These are phyloP conservation scores for Candida coquimbonensis DNA, from an alignment of 805 yeast genomes.

Conservation along the genomic window DNA sequence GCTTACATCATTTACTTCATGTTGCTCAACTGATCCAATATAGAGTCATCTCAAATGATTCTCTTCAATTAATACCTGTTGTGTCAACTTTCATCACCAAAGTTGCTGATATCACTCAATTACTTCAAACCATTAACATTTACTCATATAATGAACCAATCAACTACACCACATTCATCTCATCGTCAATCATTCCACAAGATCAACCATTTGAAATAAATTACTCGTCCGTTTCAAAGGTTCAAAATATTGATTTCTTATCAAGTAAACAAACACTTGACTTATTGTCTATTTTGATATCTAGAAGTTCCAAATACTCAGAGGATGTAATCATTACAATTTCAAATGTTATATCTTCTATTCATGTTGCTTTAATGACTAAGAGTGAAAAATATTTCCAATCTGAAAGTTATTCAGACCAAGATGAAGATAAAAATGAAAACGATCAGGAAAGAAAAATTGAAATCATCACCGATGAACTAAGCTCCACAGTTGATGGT, in stretches of 20 bases:
- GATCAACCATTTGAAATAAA: conserved; percentile 3
- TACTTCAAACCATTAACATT: conserved; percentile 1
- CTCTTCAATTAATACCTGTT: conserved; percentile 1
- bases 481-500: conserved; percentile 7
- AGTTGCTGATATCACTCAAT: not conserved
- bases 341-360: conserved; percentile 5
- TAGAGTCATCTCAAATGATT: not conserved
- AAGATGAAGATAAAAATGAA: conserved; percentile 1
- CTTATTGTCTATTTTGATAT: conserved; percentile 3
- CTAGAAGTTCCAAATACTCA: not conserved
- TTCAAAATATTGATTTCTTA: not conserved
- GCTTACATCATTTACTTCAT: conserved; percentile 3
- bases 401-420: not conserved
- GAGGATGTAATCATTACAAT: conserved; percentile 1
- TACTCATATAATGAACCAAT: not conserved
- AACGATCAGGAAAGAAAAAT: not conserved
- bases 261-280: conserved; percentile 1
- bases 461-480: conserved; percentile 9
- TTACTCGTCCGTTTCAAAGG: not conserved
- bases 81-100: not conserved
- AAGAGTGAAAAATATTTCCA: conserved; percentile 3
- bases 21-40: conserved; percentile 3
- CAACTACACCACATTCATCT: conserved; percentile 3
- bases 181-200: conserved; percentile 3
- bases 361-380: conserved; percentile 6